Base-by-base conservation (phyloP, 768 basidiomycete genomes). In the Mycena rosella region DNA sequence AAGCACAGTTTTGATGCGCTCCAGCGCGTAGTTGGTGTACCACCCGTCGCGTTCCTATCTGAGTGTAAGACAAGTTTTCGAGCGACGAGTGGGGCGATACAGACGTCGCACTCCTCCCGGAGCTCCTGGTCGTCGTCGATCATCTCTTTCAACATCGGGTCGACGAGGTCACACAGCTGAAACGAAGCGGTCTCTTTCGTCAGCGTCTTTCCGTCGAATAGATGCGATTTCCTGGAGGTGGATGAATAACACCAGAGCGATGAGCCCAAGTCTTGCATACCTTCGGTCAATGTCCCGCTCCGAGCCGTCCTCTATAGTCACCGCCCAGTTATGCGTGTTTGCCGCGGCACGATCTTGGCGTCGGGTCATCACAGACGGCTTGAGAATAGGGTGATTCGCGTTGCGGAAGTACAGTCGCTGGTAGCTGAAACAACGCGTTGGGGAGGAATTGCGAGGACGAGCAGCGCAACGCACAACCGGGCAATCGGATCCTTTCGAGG, bases 391-490 rank as follows among this genome's bases (percentile, higher is more conserved):
- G 72, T 95, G 93, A 66, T 93, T 93, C 49, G 91, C 87, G 74
- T 96, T 94, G 56, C 96, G 90, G 76, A 99, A 96, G 77, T 95
- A 94, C 5, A 98, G 81, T 17, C 96, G 88, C 78, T 99, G 97
- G 76, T 92, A 99, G 70, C 97, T 98, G 73, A 45, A 56, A n/a
- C 32, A 47, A 17, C 38, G 30, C 10, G 55, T 68, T 51, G 68
- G 53, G 52, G 20, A 29, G n/a, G 8, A 32, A n/a, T 14, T 56
- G 13, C 55, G 22, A 49, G 53, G 36, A 42, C 32, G n/a, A 8
- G 22, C 8, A 11, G 51, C 15, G 51, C 27, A 29, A 83, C 93
- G 70, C 70, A 96, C 96, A 96, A 88, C 70, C 94, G 85, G 22
- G 94, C 91, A 54, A 84, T 80, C 3, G 85, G 84, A 67, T 94